Evolutionary conservation across 2,329 filamentous ascomycete genomes (phyloP).

Genomic region (Microdochium paspali): DNA sequence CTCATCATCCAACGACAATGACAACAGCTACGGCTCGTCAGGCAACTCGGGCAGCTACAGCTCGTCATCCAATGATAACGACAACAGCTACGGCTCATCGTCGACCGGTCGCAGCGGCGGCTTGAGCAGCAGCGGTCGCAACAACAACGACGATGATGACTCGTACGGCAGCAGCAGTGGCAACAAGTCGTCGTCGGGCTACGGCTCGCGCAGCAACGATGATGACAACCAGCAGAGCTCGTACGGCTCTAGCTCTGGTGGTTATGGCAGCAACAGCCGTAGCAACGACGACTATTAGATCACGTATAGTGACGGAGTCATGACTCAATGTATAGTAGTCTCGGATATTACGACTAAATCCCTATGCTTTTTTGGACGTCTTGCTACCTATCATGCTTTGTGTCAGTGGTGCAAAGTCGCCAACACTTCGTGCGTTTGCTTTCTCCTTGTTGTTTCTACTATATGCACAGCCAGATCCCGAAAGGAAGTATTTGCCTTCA

Average conservation of each 20-base stretch:
- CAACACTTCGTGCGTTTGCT: not conserved
- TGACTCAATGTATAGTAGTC: no score
- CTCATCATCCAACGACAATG: constrained; percentile 2
- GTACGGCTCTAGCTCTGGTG: not conserved
- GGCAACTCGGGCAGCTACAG: constrained; percentile 7
- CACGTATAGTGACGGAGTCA: not conserved
- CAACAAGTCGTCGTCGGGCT: not conserved
- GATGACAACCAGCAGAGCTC: not conserved
- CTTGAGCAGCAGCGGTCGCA: not conserved
- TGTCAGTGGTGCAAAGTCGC: not conserved
- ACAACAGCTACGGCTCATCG: constrained; percentile 2
- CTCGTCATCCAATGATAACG: constrained; percentile 13
- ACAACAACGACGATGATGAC: not conserved
- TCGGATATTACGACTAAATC: no score
- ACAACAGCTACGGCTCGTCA: constrained; percentile 7
- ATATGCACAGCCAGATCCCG: not conserved
- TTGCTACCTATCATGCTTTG: not conserved
- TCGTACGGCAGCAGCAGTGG: not conserved
- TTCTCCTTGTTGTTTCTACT: not conserved
- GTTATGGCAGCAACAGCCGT: constrained; percentile 36
- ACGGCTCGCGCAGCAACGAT: constrained; percentile 2
- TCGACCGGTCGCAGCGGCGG: not conserved
- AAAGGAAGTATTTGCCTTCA: not conserved
- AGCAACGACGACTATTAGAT: constrained; percentile 18
- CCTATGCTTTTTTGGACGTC: not conserved